Evolutionary conservation across 1,284 basidiomycete species (phyloP), one percentile per base, ranked within the genome.

Genomic region (Sporisorium exsertum): DNA sequence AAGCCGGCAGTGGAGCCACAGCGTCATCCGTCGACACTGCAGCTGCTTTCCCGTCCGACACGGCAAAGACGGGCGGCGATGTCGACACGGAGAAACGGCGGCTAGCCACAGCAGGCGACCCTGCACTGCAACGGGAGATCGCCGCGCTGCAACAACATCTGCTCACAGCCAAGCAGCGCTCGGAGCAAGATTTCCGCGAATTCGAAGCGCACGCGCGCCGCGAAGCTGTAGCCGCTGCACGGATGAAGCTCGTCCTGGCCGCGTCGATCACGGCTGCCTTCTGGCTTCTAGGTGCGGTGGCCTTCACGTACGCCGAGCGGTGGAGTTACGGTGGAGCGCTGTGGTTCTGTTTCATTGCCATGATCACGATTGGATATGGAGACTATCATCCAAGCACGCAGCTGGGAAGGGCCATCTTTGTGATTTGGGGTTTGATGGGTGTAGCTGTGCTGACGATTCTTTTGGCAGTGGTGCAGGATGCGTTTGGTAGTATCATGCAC

Each of bases 331-430:
- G 88, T 4, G 69, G 83, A 10, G 88, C 91, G 0, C 81, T 92
- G 74, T 78, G 77, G 65, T 94, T 94, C 82, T 92, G 91, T 91
- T 84, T 80, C 89, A 86, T 76, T 43, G 64, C 74, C 35, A 78
- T 82, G 66, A 80, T 80, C 61, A 86, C 84, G 2, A 83, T 86
- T 16, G 68, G 76, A 3, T 81, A 80, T 56, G 68, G 67, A 8
- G 74, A 78, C 47, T 74, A 68, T 42, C 62, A 68, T 42, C 70
- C 69, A 1, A 29, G 49, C 5, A 72, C 77, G 45, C 72, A 78
- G 60, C 89, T 91, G 6, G 93, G 93, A 3, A 88, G 92, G 26
- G 90, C 91, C 6, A 88, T 94, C 52, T 94, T 94, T 84, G 89
- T 94, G 58, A 89, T 91, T 9, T 94, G 93, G 93, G 91, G 92